Conservation (phyloP, 441 rosid species). For the Jatropha multifida region DNA sequence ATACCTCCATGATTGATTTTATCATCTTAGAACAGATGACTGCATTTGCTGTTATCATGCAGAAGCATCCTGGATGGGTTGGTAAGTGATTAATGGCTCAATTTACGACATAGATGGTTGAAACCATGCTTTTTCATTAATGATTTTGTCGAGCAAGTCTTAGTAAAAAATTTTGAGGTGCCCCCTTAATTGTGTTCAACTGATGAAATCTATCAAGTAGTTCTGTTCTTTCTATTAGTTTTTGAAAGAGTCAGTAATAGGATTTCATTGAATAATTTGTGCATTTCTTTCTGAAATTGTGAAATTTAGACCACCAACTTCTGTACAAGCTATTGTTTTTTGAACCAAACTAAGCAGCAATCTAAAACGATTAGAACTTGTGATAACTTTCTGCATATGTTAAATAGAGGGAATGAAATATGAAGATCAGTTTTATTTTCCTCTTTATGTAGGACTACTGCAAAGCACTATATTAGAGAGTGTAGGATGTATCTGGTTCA, state of each 20-base stretch:
- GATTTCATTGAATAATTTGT: not conserved
- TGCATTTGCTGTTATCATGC: slow-evolving; percentile 97
- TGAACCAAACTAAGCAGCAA: not conserved
- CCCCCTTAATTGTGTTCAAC: not conserved
- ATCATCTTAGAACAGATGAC: slow-evolving; percentile 93
- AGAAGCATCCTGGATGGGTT: slow-evolving; percentile 99
- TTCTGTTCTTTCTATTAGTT: not conserved
- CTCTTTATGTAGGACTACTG: slow-evolving; percentile 59
- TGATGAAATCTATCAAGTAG: not conserved
- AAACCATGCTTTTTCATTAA: not conserved
- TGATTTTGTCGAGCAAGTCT: not conserved
- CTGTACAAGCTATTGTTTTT: not conserved
- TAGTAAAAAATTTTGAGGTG: not conserved
- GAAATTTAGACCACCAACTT: not conserved
- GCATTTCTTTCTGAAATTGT: not conserved
- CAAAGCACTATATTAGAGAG: slow-evolving; percentile 97
- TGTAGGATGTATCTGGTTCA: slow-evolving; percentile 97
- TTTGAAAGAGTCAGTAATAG: not conserved
- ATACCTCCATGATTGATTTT: slow-evolving; percentile 99
- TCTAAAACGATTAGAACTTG: not conserved
- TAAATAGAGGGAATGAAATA: not conserved
- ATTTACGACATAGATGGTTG: not conserved
- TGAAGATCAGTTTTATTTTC: slow-evolving; percentile 12
- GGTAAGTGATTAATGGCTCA: slow-evolving; percentile 50
- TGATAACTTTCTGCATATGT: not conserved